Base-by-base conservation (phyloP, 208 protist species). In the Crithidia sp. region DNA sequence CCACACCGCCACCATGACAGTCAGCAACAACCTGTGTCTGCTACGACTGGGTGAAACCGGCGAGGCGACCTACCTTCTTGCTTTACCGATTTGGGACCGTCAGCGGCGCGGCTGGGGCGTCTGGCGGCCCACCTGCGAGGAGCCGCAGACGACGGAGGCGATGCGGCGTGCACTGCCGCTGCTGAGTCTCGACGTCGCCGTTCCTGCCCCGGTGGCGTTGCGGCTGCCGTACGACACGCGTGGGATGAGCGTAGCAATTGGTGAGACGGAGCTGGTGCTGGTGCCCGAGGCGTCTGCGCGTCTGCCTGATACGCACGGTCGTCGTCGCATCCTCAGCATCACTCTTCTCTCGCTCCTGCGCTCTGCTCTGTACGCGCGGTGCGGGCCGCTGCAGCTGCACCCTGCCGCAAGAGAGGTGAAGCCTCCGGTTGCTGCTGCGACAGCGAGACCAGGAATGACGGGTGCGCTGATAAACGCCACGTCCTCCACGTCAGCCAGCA, bases 201-300 rank as follows among this genome's bases (percentile, higher is more conserved):
- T 88, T 19, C 92, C 89, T 17, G 74, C 76, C 17, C 88, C 88
- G 7, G 74, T 94, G 16, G 77, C 83, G 16, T 41, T 93, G 16
- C 87, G 89, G 5, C 58, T 96, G 49, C 92, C 92, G 47, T 93
- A 88, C 74, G 78, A 84, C 59, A 78, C 85, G 0, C 52, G 12
- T 14, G 86, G 76, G 6, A 80, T 81, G 41, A 92, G 89, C 71
- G 63, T 94, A 13, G 82, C 81, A 0, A 71, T 94, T 9, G 88
- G 92, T 37, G 58, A 67, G 12, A 78, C 77, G 36, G 86, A 93
- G 52, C 55, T 96, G 39, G 10, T 92, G 16, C 66, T 94, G 17
- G 57, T 85, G 47, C 92, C 92, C 5, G 80, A 89, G 52, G 16
- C 74, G 50, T 58, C 40, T n/a, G 8, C 4, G 45, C 36, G 47